Evolutionary conservation across 495 filamentous ascomycete species (phyloP), one percentile per base, ranked within the genome.

Genomic region (Penicillium roqueforti): DNA sequence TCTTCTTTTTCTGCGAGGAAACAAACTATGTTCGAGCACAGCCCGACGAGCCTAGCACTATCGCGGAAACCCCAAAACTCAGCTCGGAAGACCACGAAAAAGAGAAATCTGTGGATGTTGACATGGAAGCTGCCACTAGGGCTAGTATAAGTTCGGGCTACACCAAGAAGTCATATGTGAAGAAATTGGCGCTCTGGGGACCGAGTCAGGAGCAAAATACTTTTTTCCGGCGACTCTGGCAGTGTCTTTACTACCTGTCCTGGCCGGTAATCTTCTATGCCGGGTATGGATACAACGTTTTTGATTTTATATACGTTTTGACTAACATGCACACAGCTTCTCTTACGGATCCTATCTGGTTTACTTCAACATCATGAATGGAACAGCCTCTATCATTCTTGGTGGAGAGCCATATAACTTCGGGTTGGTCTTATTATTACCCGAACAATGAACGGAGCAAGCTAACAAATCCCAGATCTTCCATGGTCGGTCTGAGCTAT

Each of bases 1-100:
- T 85, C 0, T 84, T 85, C 69, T 82, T 86, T 67, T 83, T 84
- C 66, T 82, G 85, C 78, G 85, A 87, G 66, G 84, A 88, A 63
- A 87, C 84, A 1, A 86, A 84, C 61, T 87, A 80, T 57, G 70
- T 76, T 42, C 80, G 78, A 11, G 51, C 64, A 6, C 40, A 54
- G 1, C 39, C 53, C 18, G 48, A 50, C 32, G 43, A 41, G 16
- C 18, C 55, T 14, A 60, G 43, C 7, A 39, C 60, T 18, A 58
- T 53, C 3, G 4, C 60, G 0, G 54, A 41, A 0, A 42, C 59
- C 2, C 57, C 61, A 4, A 22, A 36, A 36, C 6, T 43, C 3
- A 56, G 53, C 29, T 54, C 61, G 1, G 49, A 65, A 3, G 47
- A 51, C n/a, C n/a, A n/a, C 2, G 56, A 20, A 5, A 63, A 63